A percentile compares a stretch with the other conserved stretches of the same genome.
These are phyloP conservation scores for Hordeum pubiflorum DNA, from an alignment of 202 grass and related monocot species.

Conservation along the genomic window DNA sequence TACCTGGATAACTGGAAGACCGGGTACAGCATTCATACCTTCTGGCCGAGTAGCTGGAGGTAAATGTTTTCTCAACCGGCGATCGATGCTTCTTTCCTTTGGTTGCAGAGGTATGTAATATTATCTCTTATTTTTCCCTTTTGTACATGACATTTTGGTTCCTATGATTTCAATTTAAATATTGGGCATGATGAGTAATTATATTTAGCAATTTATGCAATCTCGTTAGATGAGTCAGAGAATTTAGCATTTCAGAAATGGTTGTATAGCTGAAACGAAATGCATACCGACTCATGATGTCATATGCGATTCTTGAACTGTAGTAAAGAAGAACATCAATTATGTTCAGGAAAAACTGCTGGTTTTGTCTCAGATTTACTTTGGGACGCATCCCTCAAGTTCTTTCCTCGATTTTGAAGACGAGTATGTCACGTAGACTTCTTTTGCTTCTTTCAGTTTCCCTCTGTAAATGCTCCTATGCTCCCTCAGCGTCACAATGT, in stretches of 20 bases:
- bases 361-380: background rate
- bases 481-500: background rate
- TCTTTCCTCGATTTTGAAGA: background rate
- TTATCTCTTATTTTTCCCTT: background rate
- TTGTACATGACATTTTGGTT: background rate
- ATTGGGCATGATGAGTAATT: background rate
- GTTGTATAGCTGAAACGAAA: background rate
- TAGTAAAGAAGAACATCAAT: background rate
- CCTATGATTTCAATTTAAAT: background rate
- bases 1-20: conserved; percentile 99
- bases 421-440: background rate
- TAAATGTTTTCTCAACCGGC: conserved; percentile 23
- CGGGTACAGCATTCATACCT: conserved; percentile 87
- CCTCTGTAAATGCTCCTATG: background rate
- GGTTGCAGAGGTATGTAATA: conserved; percentile 35
- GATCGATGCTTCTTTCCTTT: conserved; percentile 8
- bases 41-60: conserved; percentile 88
- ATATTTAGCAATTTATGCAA: background rate
- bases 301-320: background rate
- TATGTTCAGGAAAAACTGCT: background rate
- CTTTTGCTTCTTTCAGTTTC: background rate
- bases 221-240: background rate
- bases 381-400: background rate
- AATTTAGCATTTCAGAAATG: background rate
- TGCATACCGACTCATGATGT: background rate